Percentiles rank a stretch among this genome's conserved stretches.
Evolutionary conservation across 1,139 yeast genomes (phyloP).

Genomic region (Entelexis sorbosivorans): DNA sequence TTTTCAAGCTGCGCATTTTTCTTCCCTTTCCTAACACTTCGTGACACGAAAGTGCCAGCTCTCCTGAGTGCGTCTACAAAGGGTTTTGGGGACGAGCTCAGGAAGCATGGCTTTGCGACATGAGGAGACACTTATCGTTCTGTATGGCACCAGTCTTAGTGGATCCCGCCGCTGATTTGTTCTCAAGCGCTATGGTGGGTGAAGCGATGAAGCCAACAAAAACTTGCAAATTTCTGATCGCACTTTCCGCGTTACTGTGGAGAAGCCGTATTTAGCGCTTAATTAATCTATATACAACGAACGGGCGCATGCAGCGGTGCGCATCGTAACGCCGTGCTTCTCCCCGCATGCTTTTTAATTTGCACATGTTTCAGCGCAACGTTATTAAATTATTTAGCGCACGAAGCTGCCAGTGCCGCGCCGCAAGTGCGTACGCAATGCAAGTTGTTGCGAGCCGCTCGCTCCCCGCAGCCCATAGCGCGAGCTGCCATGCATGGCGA

Average conservation of each 20-base stretch:
- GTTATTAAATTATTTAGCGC: background rate
- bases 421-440: background rate
- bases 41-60: background rate
- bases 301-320: no score
- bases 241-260: background rate
- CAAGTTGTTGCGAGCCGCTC: background rate
- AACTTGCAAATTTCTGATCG: slow-evolving; percentile 23
- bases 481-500: no score
- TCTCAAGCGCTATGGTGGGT: slow-evolving; percentile 21
- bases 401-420: background rate
- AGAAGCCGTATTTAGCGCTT: no score
- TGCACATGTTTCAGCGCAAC: no score
- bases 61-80: background rate
- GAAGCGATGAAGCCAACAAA: slow-evolving; percentile 17
- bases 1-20: background rate
- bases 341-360: no score
- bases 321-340: no score
- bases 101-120: slow-evolving; percentile 3
- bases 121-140: slow-evolving; percentile 19
- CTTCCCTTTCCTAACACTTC: background rate
- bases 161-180: slow-evolving; percentile 20
- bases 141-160: slow-evolving; percentile 24
- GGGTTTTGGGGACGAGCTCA: slow-evolving; percentile 10
- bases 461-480: no score
- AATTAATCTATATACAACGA: no score